phyloP scores from a whole-genome alignment of 495 filamentous ascomycete genomes.

The Terfezia claveryi region DNA sequence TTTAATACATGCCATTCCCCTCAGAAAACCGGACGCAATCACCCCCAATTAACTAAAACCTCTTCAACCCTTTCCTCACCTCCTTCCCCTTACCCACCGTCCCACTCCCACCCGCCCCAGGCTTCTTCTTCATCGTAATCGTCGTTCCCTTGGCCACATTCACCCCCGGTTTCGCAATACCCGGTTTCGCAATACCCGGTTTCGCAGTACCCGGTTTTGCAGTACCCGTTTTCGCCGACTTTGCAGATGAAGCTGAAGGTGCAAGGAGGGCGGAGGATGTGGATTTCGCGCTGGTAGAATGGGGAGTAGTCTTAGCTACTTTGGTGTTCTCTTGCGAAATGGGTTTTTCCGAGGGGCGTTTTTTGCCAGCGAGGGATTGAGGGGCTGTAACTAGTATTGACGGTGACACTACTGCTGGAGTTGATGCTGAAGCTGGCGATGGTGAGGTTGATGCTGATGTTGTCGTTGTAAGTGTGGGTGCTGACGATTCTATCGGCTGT shows the following conservation, averaged over 20 bases:
- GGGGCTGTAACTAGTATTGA: slow-evolving; percentile 1
- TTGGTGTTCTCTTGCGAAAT: not conserved
- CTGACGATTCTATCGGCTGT: slow-evolving; percentile 2
- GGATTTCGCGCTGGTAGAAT: not conserved
- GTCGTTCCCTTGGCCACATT: not conserved
- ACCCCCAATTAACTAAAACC: not conserved
- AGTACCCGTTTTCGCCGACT: too few relatives aligned
- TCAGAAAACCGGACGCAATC: not conserved
- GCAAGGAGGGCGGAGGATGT: not conserved
- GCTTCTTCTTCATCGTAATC: not conserved
- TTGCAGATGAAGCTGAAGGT: not conserved
- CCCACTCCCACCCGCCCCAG: not conserved
- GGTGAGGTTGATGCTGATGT: slow-evolving; percentile 2
- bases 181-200: too few relatives aligned
- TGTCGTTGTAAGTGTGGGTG: slow-evolving; percentile 5
- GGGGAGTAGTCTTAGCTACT: not conserved
- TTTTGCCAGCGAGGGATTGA: not conserved
- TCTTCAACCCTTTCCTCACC: not conserved
- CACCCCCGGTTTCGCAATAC: too few relatives aligned
- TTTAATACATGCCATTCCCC: not conserved
- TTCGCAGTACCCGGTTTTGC: too few relatives aligned
- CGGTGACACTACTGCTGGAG: slow-evolving; percentile 6
- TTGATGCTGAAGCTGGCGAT: slow-evolving; percentile 3
- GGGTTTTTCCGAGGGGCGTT: not conserved
- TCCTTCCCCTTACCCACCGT: not conserved